Evolutionary conservation across 192 early-diverging fungal species (phyloP), one percentile per base, ranked within the genome.

Genomic region (Entophlyctis luteolus): DNA sequence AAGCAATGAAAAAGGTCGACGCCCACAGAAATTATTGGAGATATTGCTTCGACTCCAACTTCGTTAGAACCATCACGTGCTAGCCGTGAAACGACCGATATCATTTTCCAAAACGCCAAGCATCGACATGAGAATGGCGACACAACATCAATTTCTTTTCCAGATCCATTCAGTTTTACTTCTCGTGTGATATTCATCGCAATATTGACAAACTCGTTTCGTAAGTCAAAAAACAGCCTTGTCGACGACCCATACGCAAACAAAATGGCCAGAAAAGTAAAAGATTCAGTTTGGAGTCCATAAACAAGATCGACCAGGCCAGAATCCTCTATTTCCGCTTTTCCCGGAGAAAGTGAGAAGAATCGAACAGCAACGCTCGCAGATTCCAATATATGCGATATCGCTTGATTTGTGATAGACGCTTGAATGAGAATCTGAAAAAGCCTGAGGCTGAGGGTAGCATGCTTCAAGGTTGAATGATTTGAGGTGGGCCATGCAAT

Each of bases 21-120:
- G 4, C 55, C 55, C 18, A 56, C 29, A 31, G 36, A 56, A 14
- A 56, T 35, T 20, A 56, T 16, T 16, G 55, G 55, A 12, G 55
- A 56, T 34, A 56, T 34, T 5, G 55, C 28, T 31, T 56, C 55
- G 4, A 35, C 31, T 20, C 22, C 36, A n/a, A 56, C 31, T 29
- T 35, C 55, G 36, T 34, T 35, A 16, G 20, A 28, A 12, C 31
- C 55, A 31, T 33, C 28, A 12, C 55, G 18, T 5, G 55, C 55
- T 35, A 27, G 10, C 55, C 36, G 31, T 6, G 33, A 12, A 16
- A 35, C 55, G 16, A 10, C 10, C 8, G 10, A 4, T 18, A 56
- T 22, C 55, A 56, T 56, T 32, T 56, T 56, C 55, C 55, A 56
- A 56, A 0, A 56, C 10, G 55, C 18, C n/a, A 56, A 32, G 22